Evolutionary conservation across 441 rosid species (phyloP).

Genomic region (Pelargonium fulgidum): DNA sequence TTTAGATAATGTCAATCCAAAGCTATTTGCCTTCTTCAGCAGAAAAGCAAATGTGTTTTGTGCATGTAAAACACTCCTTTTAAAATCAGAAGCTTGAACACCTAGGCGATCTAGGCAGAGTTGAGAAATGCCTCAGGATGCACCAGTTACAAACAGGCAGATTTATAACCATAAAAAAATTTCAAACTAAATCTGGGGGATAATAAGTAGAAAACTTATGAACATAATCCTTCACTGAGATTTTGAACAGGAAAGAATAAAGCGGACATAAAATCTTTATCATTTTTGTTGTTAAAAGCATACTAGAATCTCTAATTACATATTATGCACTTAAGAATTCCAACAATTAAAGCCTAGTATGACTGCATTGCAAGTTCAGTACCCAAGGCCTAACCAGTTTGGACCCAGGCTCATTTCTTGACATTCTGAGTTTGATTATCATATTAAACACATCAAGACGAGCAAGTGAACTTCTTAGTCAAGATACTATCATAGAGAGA

Average conservation of each 20-base stretch:
- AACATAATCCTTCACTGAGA: not conserved
- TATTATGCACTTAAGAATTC: too few species aligned
- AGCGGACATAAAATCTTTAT: not conserved
- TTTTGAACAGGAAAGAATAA: not conserved
- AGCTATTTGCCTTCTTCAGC: not conserved
- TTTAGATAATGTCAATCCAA: not conserved
- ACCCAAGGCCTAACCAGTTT: too few species aligned
- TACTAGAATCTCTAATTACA: not conserved
- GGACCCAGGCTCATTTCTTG: too few species aligned
- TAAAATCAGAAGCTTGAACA: conserved; percentile 3
- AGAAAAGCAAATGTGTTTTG: not conserved
- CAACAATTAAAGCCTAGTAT: too few species aligned
- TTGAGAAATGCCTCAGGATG: not conserved
- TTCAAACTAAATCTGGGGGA: not conserved
- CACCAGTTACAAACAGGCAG: not conserved
- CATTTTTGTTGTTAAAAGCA: not conserved
- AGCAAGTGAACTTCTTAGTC: too few species aligned
- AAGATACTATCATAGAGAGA: too few species aligned
- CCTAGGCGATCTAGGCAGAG: not conserved
- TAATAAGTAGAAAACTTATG: not conserved
- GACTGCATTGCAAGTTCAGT: too few species aligned
- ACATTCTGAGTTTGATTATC: too few species aligned
- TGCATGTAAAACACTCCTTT: not conserved
- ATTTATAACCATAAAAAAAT: not conserved
- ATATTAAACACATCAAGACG: too few species aligned